Conservation (phyloP, 2,329 filamentous ascomycete genomes). For the Falciphora oryzae region DNA sequence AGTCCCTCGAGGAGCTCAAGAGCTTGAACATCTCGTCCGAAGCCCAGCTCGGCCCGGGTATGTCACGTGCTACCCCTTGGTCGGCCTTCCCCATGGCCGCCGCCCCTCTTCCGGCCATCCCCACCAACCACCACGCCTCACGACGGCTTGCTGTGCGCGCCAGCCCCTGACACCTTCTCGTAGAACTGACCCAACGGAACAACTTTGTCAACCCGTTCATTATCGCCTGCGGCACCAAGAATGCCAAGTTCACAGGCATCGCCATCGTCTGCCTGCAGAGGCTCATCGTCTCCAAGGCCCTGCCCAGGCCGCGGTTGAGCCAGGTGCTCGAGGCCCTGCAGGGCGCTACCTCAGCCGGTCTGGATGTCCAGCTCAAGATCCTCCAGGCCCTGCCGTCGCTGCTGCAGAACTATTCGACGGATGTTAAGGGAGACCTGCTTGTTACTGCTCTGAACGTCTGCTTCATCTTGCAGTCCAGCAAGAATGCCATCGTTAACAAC, state of each 20-base stretch:
- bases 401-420: constrained; percentile 80
- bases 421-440: constrained; percentile 75
- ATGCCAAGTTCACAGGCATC: constrained; percentile 83
- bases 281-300: constrained; percentile 73
- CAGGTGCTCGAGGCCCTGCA: constrained; percentile 85
- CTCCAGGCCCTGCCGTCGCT: constrained; percentile 85
- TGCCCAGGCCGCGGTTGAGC: constrained; percentile 72
- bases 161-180: constrained; percentile 4
- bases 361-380: constrained; percentile 95
- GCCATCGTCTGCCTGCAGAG: constrained; percentile 85
- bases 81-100: background rate
- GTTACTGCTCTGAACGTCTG: constrained; percentile 84
- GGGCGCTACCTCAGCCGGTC: constrained; percentile 70
- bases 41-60: constrained; percentile 66
- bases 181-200: constrained; percentile 76
- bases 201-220: constrained; percentile 92
- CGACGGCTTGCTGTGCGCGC: background rate
- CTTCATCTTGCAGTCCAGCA: constrained; percentile 83
- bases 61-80: constrained; percentile 21
- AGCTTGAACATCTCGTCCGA: constrained; percentile 68
- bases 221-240: constrained; percentile 84
- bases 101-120: constrained; percentile 22
- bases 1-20: constrained; percentile 86
- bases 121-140: constrained; percentile 6
- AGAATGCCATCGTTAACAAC: constrained; percentile 89